These are phyloP conservation scores for Calocybe indica DNA, from an alignment of 768 basidiomycete species.

Conservation along the genomic window DNA sequence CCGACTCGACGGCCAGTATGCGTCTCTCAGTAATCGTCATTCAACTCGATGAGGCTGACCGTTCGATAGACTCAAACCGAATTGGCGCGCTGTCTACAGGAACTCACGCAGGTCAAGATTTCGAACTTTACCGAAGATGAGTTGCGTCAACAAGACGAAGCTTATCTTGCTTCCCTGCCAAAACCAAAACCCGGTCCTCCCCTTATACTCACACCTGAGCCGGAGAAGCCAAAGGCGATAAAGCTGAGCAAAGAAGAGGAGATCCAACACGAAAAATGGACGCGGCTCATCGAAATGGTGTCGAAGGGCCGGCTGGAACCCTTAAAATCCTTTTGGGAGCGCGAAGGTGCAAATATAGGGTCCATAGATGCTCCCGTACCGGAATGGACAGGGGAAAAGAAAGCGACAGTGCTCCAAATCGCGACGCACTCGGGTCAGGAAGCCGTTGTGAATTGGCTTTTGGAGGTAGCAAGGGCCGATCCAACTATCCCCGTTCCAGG, in stretches of 20 bases:
- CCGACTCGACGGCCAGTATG: constrained; percentile 91
- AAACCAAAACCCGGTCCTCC: constrained; percentile 59
- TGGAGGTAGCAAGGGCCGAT: constrained; percentile 73
- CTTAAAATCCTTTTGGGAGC: constrained; percentile 74
- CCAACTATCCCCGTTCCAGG: constrained; percentile 65
- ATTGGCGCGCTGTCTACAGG: constrained; percentile 77
- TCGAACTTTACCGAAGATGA: constrained; percentile 84
- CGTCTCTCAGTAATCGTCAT: constrained; percentile 5
- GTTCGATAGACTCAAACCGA: constrained; percentile 78
- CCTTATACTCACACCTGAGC: constrained; percentile 26
- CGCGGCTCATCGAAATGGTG: constrained; percentile 84
- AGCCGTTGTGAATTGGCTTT: constrained; percentile 66
- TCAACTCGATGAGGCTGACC: neutral
- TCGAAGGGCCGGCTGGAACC: constrained; percentile 81
- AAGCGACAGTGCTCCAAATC: constrained; percentile 70
- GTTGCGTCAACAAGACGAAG: constrained; percentile 82
- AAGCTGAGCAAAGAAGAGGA: constrained; percentile 83
- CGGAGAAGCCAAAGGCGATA: constrained; percentile 43
- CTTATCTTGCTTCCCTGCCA: constrained; percentile 83
- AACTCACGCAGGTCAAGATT: constrained; percentile 79
- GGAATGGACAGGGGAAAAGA: constrained; percentile 59
- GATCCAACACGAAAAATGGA: constrained; percentile 71
- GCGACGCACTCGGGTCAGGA: constrained; percentile 72
- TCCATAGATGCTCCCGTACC: constrained; percentile 61
- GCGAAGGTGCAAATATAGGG: constrained; percentile 54